phyloP scores from a whole-genome alignment of 768 basidiomycete genomes.

The Termitomyces sp. region DNA sequence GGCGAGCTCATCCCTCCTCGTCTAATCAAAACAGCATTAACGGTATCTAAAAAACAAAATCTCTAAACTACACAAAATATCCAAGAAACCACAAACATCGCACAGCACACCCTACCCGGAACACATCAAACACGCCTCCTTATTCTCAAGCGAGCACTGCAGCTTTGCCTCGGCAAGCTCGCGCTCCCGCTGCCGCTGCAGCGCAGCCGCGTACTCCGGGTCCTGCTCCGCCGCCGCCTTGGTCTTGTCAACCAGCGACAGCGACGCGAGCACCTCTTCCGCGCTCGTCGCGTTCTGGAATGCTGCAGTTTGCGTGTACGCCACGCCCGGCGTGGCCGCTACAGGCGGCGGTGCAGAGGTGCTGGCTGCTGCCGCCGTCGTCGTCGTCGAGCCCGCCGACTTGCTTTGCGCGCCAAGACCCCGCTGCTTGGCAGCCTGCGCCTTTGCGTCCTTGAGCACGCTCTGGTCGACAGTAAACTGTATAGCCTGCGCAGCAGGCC shows the following conservation, averaged over 20 bases:
- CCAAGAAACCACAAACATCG: no score
- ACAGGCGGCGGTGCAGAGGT: no score
- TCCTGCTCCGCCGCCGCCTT: conserved; percentile 55
- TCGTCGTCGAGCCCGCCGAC: conserved; percentile 15
- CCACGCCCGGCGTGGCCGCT: no score
- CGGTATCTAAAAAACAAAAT: no score
- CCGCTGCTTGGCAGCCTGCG: conserved; percentile 40
- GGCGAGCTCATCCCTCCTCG: no score
- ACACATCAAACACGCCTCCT: conserved; percentile 93
- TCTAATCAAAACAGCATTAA: no score
- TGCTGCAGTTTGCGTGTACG: no score
- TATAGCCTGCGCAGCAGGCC: conserved; percentile 92
- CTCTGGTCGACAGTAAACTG: conserved; percentile 95
- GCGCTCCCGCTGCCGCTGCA: conserved; percentile 62
- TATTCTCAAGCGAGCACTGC: conserved; percentile 85
- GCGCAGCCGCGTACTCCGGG: conserved; percentile 77
- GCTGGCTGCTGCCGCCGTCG: no score
- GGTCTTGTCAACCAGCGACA: conserved; percentile 45
- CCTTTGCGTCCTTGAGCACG: conserved; percentile 61
- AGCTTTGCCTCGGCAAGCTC: conserved; percentile 80
- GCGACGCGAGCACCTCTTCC: conserved; percentile 19
- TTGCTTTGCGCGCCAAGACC: no score
- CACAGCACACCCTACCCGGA: conserved; percentile 54
- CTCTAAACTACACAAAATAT: no score
- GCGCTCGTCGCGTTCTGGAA: no score